phyloP scores from a whole-genome alignment of 352 stramenopile species.

The Phytopythium ostracodes region DNA sequence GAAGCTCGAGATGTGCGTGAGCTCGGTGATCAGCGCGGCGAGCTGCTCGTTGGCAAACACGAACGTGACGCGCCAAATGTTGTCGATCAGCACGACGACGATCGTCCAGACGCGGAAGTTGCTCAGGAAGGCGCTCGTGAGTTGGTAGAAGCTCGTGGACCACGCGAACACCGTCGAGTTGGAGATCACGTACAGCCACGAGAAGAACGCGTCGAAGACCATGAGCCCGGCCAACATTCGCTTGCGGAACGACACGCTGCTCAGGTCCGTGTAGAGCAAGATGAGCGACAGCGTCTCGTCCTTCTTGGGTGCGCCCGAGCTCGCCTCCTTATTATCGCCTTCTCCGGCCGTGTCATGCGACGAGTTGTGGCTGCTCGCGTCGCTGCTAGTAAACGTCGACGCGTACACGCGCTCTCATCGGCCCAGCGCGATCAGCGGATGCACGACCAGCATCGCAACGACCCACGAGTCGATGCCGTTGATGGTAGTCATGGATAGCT shows the following conservation, averaged over 20 bases:
- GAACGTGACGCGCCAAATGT: slow-evolving; percentile 9
- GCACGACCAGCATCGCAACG: slow-evolving; percentile 17
- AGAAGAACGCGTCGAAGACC: slow-evolving; percentile 13
- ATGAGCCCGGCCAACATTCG: slow-evolving; percentile 11
- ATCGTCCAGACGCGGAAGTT: slow-evolving; percentile 22
- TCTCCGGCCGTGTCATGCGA: not conserved
- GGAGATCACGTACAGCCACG: slow-evolving; percentile 21
- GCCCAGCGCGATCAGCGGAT: slow-evolving; percentile 8
- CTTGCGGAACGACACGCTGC: slow-evolving; percentile 18
- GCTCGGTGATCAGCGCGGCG: slow-evolving; percentile 16
- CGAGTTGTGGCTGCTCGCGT: not conserved
- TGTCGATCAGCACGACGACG: slow-evolving; percentile 19
- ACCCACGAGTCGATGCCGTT: slow-evolving; percentile 14
- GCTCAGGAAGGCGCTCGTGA: slow-evolving; percentile 20
- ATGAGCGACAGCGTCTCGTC: slow-evolving; percentile 15
- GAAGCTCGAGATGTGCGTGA: slow-evolving; percentile 18
- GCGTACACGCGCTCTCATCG: slow-evolving; percentile 7
- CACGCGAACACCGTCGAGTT: slow-evolving; percentile 23
- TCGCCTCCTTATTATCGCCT: not conserved
- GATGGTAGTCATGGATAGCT: slow-evolving; percentile 19
- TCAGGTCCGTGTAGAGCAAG: slow-evolving; percentile 23
- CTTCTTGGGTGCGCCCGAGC: not conserved
- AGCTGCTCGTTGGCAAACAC: slow-evolving; percentile 12
- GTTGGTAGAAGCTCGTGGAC: slow-evolving; percentile 13
- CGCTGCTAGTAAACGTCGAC: not conserved